Evolutionary conservation across 2,329 filamentous ascomycete genomes (phyloP).

Genomic region (Iodosphaeria phyllophila): DNA sequence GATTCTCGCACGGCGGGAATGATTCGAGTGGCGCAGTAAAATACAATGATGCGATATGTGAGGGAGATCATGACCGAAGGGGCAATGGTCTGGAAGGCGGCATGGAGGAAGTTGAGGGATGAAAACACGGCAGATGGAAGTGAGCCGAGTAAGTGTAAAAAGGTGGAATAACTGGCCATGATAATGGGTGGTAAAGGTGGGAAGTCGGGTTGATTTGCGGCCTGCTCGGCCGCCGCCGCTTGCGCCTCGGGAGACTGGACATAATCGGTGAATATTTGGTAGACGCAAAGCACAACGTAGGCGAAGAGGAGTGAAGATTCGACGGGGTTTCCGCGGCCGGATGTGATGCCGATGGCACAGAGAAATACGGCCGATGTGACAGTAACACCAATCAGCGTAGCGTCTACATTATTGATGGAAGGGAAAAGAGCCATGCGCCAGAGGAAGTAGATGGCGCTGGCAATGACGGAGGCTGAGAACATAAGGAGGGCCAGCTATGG

Average conservation of each 20-base stretch:
- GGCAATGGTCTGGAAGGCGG: conserved; percentile 87
- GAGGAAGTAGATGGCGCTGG: conserved; percentile 86
- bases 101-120: conserved; percentile 69
- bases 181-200: conserved; percentile 94
- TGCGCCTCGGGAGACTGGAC: conserved; percentile 54
- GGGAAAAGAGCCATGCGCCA: conserved; percentile 92
- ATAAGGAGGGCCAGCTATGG: conserved; percentile 76
- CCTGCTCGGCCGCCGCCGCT: conserved; percentile 30
- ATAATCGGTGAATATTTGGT: conserved; percentile 98
- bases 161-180: conserved; percentile 92
- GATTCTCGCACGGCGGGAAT: conserved; percentile 84
- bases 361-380: conserved; percentile 87
- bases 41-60: conserved; percentile 81
- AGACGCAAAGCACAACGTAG: conserved; percentile 95
- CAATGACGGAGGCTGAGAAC: conserved; percentile 77
- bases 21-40: conserved; percentile 89
- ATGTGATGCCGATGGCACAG: conserved; percentile 84
- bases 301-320: conserved; percentile 92
- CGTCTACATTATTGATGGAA: conserved; percentile 80
- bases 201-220: conserved; percentile 57
- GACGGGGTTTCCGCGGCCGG: conserved; percentile 82
- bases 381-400: conserved; percentile 77
- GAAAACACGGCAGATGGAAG: conserved; percentile 73
- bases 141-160: conserved; percentile 66
- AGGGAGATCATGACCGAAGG: conserved; percentile 92